Evolutionary conservation across 345 rosid species (phyloP), one percentile per base, ranked within the genome.

Genomic region (Psidium guajava): DNA sequence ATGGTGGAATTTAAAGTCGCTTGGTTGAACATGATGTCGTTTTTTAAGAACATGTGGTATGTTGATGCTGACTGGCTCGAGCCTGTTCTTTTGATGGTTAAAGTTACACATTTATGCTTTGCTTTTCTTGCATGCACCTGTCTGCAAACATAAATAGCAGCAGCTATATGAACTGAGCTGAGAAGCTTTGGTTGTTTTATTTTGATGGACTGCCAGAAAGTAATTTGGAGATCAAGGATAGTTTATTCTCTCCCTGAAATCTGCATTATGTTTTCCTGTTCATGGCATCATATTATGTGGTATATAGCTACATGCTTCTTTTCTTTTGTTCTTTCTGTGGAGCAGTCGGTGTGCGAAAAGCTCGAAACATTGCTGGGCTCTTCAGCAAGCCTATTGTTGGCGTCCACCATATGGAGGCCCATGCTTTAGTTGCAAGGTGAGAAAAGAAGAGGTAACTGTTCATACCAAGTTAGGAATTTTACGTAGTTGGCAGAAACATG

Each of bases 361-460:
- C 99, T 91, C 91, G 91, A 64, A 92, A 88, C 59, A 89, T 95
- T 89, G 98, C 98, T 86, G 92, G 96, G 81, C 75, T 54, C 85
- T 97, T 92, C 87, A 88, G 86, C 89, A 91, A 95, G 77, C 98
- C 99, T 28, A 90, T 97, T 10, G 82, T 97, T 52, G 91, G 97
- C 32, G 92, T 97, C 86, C 99, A 97, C 88, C 99, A 97, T 88
- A 97, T 95, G 99, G 99, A 97, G 91, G 98, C 99, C 84, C 99
- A 97, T 91, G 95, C 98, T 84, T 86, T 97, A 82, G 98, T 97
- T 22, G 96, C 95, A 54, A 95, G 98, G 99, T 95, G 90, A 54
- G 80, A 82, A 69, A 81, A 56, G 53, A 40, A 75, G n/a, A 42
- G 58, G 53, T 69, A 55, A 59, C 40, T 82, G 13, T 54, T 82